Conservation (phyloP, 768 basidiomycete species). For the Psilocybe azurescens region DNA sequence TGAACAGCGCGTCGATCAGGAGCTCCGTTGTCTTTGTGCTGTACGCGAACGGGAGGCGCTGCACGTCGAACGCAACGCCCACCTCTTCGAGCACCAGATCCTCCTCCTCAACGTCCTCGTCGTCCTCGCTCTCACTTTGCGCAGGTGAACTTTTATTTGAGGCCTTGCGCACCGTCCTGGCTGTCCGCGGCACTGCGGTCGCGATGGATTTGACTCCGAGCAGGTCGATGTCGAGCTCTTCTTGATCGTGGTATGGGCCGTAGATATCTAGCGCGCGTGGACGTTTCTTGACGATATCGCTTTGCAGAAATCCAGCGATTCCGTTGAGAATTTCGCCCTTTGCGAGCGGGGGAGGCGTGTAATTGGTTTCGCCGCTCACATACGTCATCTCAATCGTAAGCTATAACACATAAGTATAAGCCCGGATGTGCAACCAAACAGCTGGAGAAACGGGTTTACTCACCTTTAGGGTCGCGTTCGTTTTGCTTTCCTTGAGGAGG, state of each 20-base stretch:
- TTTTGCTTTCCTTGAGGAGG: constrained; percentile 74
- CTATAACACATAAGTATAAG: constrained; percentile 33
- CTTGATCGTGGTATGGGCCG: constrained; percentile 41
- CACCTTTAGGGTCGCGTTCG: constrained; percentile 80
- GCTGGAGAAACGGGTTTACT: constrained; percentile 10
- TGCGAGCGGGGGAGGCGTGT: constrained; percentile 69
- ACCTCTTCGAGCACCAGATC: constrained; percentile 2
- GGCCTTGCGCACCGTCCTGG: constrained; percentile 18
- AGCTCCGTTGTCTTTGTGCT: constrained; percentile 71
- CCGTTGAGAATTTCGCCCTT: constrained; percentile 77
- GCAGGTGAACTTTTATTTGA: not conserved
- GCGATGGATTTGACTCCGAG: constrained; percentile 29
- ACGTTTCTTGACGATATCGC: constrained; percentile 56
- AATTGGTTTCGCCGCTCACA: constrained; percentile 58
- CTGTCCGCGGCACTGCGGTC: constrained; percentile 21
- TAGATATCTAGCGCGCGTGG: constrained; percentile 56
- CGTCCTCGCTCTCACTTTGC: constrained; percentile 19
- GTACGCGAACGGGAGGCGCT: constrained; percentile 54
- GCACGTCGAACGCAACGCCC: constrained; percentile 38
- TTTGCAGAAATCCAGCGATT: constrained; percentile 64
- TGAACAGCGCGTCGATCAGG: constrained; percentile 82
- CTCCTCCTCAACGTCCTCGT: constrained; percentile 4
- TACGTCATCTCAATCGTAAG: constrained; percentile 62
- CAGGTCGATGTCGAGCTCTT: constrained; percentile 42
- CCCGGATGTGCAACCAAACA: not conserved